phyloP scores from a whole-genome alignment of 306 rosid genomes.

The Acmispon strigosus region DNA sequence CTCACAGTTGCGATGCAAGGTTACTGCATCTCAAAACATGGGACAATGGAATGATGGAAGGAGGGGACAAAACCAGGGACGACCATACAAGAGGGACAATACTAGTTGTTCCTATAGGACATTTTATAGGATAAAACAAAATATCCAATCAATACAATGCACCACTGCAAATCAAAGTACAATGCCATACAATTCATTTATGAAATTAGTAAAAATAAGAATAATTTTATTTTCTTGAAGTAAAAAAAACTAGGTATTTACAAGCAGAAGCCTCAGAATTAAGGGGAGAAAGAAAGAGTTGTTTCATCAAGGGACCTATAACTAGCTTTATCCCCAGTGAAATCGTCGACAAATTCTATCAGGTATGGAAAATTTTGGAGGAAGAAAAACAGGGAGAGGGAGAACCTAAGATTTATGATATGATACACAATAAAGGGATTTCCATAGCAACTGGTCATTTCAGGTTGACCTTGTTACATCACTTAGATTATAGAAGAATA shows the following conservation, averaged over 20 bases:
- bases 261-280: not conserved
- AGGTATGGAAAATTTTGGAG: not conserved
- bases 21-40: too few species aligned
- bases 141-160: too few species aligned
- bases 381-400: not conserved
- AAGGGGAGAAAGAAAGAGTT: not conserved
- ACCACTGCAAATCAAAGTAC: not conserved
- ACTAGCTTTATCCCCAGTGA: conserved; percentile 15
- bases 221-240: conserved; percentile 17
- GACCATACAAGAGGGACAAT: too few species aligned
- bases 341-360: conserved; percentile 2
- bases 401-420: conserved; percentile 10
- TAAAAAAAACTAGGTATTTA: conserved; percentile 13
- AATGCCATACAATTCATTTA: not conserved
- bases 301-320: conserved; percentile 10
- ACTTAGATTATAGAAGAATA: conserved; percentile 30
- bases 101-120: too few species aligned
- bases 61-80: too few species aligned
- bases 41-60: too few species aligned
- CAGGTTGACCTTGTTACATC: conserved; percentile 18
- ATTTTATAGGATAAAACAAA: too few species aligned
- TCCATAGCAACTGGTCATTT: conserved; percentile 7
- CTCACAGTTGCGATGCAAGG: too few species aligned
- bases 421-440: conserved; percentile 8
- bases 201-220: not conserved